Evolutionary conservation across 257 asterid species (phyloP), one percentile per base, ranked within the genome.

Genomic region (Solanum pennellii): DNA sequence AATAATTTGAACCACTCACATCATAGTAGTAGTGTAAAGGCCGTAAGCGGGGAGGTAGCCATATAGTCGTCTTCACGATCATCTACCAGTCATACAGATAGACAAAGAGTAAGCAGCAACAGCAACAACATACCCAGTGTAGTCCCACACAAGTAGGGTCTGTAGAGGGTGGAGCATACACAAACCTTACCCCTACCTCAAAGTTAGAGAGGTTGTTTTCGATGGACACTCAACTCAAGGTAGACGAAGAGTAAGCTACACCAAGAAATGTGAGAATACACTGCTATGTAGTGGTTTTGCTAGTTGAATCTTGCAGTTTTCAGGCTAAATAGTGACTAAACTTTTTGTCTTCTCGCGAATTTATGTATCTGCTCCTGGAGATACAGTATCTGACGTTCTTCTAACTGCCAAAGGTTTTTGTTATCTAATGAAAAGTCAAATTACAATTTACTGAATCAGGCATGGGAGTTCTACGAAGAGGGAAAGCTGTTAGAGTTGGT

Each of bases 391-490:
- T 1, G 5, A 25, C 7, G 0, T n/a, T 76, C 59, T 42, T 76
- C 0, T 14, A 76, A 23, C 83, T 75, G 59, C 21, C 14, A 9
- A 44, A 77, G 5, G 62, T n/a, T 42, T 18, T 77, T 3, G 1
- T 12, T 77, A 41, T n/a, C 13, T 25, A 77, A 79, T 27, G 84
- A 27, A 27, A 27, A 80, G 5, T 27, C 3, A 0, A 16, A 80
- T 79, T 44, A 15, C 65, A 47, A 45, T 80, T 80, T 29, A 79
- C 66, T 80, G 68, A 0, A 80, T 80, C 88, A 96, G 98, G 95
- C 98, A 25, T 96, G 98, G 98, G 94, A 96, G 87, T 96, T 94
- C 20, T 88, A 92, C 25, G 94, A 94, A 91, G 94, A 88, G 84
- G 93, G 92, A 69, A 94, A 86, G 87, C 85, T 96, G 86, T 88